Percentiles rank a stretch among this genome's conserved stretches.
phyloP scores from a whole-genome alignment of 73 alveolate species.

The Urostyla sp. region DNA sequence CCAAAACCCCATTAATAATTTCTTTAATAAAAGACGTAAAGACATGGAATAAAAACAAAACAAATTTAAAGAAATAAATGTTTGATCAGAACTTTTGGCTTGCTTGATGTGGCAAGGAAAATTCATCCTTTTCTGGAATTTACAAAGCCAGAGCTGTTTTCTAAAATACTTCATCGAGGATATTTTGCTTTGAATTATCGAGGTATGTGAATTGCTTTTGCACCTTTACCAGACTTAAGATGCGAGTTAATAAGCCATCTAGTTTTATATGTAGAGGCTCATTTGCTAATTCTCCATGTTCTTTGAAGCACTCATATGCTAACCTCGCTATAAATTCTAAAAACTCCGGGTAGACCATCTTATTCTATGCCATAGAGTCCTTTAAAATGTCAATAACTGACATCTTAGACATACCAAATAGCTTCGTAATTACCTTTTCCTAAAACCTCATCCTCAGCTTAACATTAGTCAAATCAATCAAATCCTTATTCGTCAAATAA shows the following conservation, averaged over 20 bases:
- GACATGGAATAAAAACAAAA: no score
- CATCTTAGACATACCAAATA: slow-evolving; percentile 61
- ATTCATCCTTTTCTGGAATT: no score
- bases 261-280: slow-evolving; percentile 46
- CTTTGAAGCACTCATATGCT: slow-evolving; percentile 50
- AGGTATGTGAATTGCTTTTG: slow-evolving; percentile 12
- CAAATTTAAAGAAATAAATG: no score
- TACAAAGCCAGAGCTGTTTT: slow-evolving; percentile 31
- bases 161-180: slow-evolving; percentile 17
- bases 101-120: no score
- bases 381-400: slow-evolving; percentile 33
- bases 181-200: slow-evolving; percentile 2
- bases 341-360: slow-evolving; percentile 58
- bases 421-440: slow-evolving; percentile 42
- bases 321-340: slow-evolving; percentile 61
- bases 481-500: slow-evolving; percentile 25
- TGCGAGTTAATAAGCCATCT: slow-evolving; percentile 40
- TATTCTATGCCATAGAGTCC: slow-evolving; percentile 16
- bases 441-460: slow-evolving; percentile 43
- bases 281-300: slow-evolving; percentile 17
- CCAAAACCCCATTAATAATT: no score
- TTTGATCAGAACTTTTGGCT: no score
- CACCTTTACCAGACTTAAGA: slow-evolving; percentile 19
- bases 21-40: no score
- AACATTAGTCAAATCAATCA: slow-evolving; percentile 9